Evolutionary conservation across 176 grass and related monocot species (phyloP), one percentile per base, ranked within the genome.

Genomic region (Cenchrus americanus): DNA sequence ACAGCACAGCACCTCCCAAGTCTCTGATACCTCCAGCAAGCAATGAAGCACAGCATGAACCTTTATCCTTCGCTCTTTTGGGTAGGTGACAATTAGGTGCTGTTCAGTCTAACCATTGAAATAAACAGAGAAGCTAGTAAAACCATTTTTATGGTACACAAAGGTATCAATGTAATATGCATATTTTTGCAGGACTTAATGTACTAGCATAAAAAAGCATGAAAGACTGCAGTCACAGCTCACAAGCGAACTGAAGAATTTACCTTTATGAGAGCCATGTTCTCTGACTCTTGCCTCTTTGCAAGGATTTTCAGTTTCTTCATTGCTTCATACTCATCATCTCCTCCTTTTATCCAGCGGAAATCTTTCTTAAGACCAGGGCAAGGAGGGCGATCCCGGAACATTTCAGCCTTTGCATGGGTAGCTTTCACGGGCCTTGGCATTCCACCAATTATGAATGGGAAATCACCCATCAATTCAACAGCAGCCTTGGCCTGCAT

Each of bases 381-480:
- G 22, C 5, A 15, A 30, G 85, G 51, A 51, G 87, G 91, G 47
- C 87, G 87, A 55, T 93, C 73, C 10, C 1, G 21, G 69, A 93
- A 87, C 87, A 90, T 90, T 7, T 85, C 85, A 10, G 77, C 50
- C 44, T 64, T 87, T 10, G 91, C 81, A 42, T 34, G 3, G 8
- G 2, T 43, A 55, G 87, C 87, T 11, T 50, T 90, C 60, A 93
- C 84, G 70, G 85, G 91, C 85, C 91, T 93, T 18, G 85, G 85
- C 91, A 87, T 90, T 48, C 91, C 91, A 24, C 80, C 70, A 19
- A 93, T 87, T 53, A 93, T 93, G 81, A 93, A 93, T 9, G 87
- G 87, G n/a, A 87, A 93, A 77, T 85, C 73, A 63, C 50, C 67
- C 85, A 93, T 90, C 73, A 84, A 15, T 14, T 81, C 76, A 5